phyloP scores from a whole-genome alignment of 192 early-diverging fungal species.

The Linnemannia elongata region DNA sequence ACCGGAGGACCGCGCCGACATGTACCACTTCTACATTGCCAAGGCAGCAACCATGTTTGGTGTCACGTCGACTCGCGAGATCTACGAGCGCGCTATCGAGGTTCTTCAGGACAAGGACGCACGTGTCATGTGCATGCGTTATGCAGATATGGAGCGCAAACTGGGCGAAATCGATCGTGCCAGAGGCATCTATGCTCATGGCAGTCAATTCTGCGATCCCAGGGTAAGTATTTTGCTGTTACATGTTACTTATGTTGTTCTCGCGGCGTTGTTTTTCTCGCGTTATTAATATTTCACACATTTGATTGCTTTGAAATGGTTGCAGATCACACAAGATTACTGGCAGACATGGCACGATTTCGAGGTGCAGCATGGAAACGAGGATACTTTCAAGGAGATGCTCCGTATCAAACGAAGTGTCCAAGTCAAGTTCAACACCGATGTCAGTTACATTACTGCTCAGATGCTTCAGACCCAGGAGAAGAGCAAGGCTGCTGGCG shows the following conservation, averaged over 20 bases:
- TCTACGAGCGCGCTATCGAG: constrained; percentile 94
- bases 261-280: not conserved
- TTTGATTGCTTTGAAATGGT: not conserved
- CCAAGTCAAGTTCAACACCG: constrained; percentile 87
- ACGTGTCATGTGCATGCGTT: constrained; percentile 82
- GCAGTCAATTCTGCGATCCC: constrained; percentile 91
- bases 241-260: not conserved
- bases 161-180: constrained; percentile 97
- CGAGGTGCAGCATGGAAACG: constrained; percentile 97
- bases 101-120: constrained; percentile 87
- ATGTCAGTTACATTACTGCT: constrained; percentile 64
- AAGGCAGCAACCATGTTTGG: constrained; percentile 91
- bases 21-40: constrained; percentile 92
- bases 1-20: constrained; percentile 79
- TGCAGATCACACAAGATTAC: constrained; percentile 70
- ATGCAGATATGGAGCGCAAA: constrained; percentile 88
- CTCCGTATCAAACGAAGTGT: constrained; percentile 92
- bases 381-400: constrained; percentile 99
- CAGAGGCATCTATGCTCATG: constrained; percentile 88
- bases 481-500: constrained; percentile 35
- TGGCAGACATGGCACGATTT: constrained; percentile 97
- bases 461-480: constrained; percentile 54
- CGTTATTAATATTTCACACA: not conserved
- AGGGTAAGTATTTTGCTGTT: constrained; percentile 59
- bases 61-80: constrained; percentile 85